Evolutionary conservation across 2,329 filamentous ascomycete species (phyloP).

Genomic region (Fusarium newnesense): DNA sequence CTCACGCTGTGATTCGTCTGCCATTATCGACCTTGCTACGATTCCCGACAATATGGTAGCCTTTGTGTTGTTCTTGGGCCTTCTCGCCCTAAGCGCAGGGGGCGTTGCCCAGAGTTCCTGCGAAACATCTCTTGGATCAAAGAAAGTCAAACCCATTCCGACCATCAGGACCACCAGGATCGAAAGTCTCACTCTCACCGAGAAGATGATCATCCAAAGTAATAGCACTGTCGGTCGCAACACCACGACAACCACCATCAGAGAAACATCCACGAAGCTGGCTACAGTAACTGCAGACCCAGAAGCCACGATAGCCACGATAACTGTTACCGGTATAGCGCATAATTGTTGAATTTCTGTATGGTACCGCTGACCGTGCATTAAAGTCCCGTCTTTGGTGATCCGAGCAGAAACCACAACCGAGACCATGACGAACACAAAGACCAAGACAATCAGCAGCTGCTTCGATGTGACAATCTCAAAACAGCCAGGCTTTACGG

Average conservation of each 20-base stretch:
- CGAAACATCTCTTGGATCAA: neutral
- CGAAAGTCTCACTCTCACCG: neutral
- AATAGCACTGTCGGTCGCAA: neutral
- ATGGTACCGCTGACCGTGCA: accelerated
- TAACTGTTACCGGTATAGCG: neutral
- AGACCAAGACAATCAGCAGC: neutral
- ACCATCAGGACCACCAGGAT: neutral
- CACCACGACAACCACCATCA: neutral
- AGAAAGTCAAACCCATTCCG: too few relatives aligned
- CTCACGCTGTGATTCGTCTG: accelerated
- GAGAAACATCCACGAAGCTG: neutral
- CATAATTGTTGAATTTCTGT: accelerated
- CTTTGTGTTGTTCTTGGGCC: accelerated
- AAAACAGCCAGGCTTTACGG: accelerated
- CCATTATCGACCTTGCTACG: accelerated
- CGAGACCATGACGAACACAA: accelerated
- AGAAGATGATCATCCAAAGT: neutral
- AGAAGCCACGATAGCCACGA: neutral
- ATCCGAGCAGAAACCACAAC: neutral
- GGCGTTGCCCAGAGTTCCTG: neutral
- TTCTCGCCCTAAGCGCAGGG: neutral
- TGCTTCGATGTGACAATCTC: too few relatives aligned
- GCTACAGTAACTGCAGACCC: neutral
- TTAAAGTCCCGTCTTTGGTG: accelerated
- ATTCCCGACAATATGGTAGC: neutral